Conservation (phyloP, 148 eudicot genomes). For the Silene uniflora region DNA sequence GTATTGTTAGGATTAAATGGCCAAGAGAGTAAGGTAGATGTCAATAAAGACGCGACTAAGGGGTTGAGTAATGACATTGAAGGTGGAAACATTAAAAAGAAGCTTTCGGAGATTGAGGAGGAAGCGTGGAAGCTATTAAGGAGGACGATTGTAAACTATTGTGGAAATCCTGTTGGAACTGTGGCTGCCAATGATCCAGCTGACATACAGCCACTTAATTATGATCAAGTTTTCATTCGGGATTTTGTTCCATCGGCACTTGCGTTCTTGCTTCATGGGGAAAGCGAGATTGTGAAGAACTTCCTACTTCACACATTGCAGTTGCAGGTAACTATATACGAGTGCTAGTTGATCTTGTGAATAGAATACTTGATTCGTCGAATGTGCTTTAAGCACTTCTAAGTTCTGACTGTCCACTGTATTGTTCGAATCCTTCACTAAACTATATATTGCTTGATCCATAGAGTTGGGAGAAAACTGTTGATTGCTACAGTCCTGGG, state of each 20-base stretch:
- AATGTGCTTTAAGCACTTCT: constrained; percentile 4
- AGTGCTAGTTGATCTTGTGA: background rate
- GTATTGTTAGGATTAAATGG: constrained; percentile 23
- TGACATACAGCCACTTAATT: constrained; percentile 53
- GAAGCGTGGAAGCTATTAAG: constrained; percentile 82
- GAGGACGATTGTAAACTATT: constrained; percentile 61
- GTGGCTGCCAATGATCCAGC: constrained; percentile 75
- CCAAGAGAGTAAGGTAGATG: constrained; percentile 12
- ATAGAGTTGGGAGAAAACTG: constrained; percentile 94
- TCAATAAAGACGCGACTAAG: constrained; percentile 4
- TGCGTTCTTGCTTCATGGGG: constrained; percentile 88
- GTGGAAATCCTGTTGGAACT: constrained; percentile 80
- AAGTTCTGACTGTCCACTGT: background rate
- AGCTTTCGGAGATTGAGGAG: constrained; percentile 52
- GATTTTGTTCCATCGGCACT: constrained; percentile 89
- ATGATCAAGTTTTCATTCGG: constrained; percentile 84
- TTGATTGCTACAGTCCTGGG: constrained; percentile 87
- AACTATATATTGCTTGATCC: constrained; percentile 1
- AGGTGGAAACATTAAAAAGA: constrained; percentile 22
- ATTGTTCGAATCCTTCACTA: background rate
- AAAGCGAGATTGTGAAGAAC: constrained; percentile 75
- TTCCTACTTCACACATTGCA: constrained; percentile 87
- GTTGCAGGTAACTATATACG: constrained; percentile 54
- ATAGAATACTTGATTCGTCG: background rate
- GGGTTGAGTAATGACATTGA: constrained; percentile 19